Percentiles rank a stretch among this genome's conserved stretches.
These are phyloP conservation scores for Rhodomyrtus psidioides DNA, from an alignment of 441 rosid genomes.

Conservation along the genomic window DNA sequence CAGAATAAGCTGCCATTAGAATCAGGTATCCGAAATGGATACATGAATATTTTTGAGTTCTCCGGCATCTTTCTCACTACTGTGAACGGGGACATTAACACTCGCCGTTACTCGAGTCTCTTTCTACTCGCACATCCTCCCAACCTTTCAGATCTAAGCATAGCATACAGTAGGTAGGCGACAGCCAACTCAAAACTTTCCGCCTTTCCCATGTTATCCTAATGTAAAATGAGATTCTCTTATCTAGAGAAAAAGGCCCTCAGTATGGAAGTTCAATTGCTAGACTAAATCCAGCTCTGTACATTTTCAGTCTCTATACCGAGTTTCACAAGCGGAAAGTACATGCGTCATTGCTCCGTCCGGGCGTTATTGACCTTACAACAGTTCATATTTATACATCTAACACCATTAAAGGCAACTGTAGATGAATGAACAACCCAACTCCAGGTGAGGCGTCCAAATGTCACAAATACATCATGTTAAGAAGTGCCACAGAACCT, in stretches of 20 bases:
- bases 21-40: too few species aligned
- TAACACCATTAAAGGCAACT: background rate
- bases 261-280: background rate
- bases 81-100: background rate
- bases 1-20: too few species aligned
- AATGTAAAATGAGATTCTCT: background rate
- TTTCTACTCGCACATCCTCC: background rate
- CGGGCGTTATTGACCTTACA: rapidly evolving
- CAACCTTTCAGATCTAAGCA: background rate
- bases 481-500: background rate
- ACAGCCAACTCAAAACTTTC: background rate
- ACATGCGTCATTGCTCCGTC: background rate
- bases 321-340: background rate
- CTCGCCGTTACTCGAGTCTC: background rate
- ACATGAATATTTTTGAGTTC: background rate
- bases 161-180: background rate
- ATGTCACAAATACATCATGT: background rate
- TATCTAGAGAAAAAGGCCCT: background rate
- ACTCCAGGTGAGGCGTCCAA: background rate
- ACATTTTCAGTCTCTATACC: background rate
- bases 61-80: background rate
- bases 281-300: background rate
- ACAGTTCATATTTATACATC: background rate
- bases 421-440: background rate
- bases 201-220: background rate